Evolutionary conservation across 306 rosid species (phyloP).

Genomic region (Calophaca sinica): DNA sequence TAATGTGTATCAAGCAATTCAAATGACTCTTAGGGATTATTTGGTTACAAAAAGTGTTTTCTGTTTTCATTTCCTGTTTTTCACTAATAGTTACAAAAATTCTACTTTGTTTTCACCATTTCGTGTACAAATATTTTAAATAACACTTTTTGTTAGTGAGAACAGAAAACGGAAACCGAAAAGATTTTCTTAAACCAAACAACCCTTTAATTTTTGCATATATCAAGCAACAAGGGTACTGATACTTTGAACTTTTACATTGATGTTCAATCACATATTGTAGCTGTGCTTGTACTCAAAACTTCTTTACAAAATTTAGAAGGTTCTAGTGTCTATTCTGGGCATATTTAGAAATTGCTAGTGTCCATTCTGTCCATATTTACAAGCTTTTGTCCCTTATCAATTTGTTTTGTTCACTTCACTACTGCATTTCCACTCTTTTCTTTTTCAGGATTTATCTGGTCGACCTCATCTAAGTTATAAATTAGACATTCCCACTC

Average conservation of each 20-base stretch:
- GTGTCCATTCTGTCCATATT: too few relatives aligned
- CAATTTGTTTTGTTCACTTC: constrained; percentile 9
- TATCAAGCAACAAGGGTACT: neutral
- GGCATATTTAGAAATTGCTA: too few relatives aligned
- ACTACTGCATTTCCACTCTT: neutral
- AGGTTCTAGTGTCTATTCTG: too few relatives aligned
- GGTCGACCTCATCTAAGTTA: constrained; percentile 83
- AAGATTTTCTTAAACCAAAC: too few relatives aligned
- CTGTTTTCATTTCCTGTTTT: neutral
- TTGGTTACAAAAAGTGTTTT: neutral
- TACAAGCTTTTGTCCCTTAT: too few relatives aligned
- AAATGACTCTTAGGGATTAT: neutral
- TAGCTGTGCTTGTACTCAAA: too few relatives aligned
- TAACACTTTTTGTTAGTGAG: neutral
- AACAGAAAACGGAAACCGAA: too few relatives aligned
- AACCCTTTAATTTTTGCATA: neutral
- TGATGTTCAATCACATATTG: too few relatives aligned
- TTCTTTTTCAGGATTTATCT: constrained; percentile 75
- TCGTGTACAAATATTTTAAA: neutral
- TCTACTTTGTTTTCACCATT: neutral
- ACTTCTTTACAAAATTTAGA: too few relatives aligned
- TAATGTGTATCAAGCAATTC: neutral
- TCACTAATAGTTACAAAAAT: neutral
- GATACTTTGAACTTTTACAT: neutral
- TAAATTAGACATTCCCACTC: constrained; percentile 77